A percentile compares a stretch with the other conserved stretches of the same genome.
These are phyloP conservation scores for Sporothrix pallida DNA, from an alignment of 2,329 filamentous ascomycete genomes.

Conservation along the genomic window DNA sequence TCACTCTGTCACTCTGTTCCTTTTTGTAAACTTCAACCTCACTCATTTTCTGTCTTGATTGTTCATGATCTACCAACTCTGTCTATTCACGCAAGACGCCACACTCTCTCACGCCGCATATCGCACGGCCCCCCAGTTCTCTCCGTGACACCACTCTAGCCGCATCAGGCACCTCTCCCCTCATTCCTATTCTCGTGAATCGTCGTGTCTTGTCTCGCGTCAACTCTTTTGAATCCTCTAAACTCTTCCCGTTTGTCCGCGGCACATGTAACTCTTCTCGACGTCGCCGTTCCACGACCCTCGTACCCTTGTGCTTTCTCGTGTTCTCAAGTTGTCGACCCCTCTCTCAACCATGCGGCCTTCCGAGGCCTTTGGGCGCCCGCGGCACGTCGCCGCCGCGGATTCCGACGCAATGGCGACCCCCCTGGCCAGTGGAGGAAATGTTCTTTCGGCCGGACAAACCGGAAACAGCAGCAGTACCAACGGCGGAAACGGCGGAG, in stretches of 20 bases:
- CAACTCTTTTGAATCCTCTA: background rate
- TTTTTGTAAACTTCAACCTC: constrained; percentile 1
- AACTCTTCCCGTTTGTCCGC: background rate
- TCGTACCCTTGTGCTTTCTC: background rate
- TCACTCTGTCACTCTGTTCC: background rate
- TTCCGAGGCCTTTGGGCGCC: constrained; percentile 50
- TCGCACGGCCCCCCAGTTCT: background rate
- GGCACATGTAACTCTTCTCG: constrained; percentile 13
- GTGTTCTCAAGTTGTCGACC: background rate
- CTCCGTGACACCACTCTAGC: background rate
- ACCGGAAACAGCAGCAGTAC: constrained; percentile 2
- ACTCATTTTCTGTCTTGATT: background rate
- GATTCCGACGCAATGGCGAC: constrained; percentile 44
- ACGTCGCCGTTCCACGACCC: background rate
- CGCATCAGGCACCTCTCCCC: constrained; percentile 7
- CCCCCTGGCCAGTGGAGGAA: constrained; percentile 36
- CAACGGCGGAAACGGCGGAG: background rate
- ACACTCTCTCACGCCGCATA: background rate
- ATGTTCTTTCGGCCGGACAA: background rate
- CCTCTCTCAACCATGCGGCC: constrained; percentile 50
- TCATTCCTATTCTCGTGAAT: background rate
- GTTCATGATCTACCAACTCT: too few relatives aligned
- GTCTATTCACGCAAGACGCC: too few relatives aligned
- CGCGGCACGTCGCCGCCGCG: constrained; percentile 46
- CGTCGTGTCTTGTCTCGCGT: background rate